phyloP scores from a whole-genome alignment of 352 stramenopile species.

The Pythium plurisporium region DNA sequence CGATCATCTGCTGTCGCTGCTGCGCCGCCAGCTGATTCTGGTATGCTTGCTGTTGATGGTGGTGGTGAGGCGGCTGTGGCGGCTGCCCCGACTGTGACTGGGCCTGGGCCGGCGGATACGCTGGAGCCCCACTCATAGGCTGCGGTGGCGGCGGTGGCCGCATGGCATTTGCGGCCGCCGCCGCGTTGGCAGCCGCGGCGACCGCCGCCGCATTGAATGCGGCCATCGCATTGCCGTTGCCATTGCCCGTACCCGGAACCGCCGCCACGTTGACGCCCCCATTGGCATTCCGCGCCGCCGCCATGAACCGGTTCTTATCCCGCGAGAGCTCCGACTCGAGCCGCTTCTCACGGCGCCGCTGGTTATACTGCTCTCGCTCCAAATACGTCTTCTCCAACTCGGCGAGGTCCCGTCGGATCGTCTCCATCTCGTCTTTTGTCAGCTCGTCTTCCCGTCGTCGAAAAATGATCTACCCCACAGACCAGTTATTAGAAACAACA shows the following conservation, averaged over 20 bases:
- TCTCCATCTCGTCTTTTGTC: slow-evolving; percentile 73
- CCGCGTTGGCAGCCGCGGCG: slow-evolving; percentile 4
- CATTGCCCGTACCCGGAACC: not conserved
- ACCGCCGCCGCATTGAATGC: slow-evolving; percentile 13
- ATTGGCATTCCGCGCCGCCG: not conserved
- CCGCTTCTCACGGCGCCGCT: slow-evolving; percentile 83
- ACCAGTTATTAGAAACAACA: not conserved
- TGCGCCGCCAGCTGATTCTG: slow-evolving; percentile 19
- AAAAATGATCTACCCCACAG: slow-evolving; percentile 68
- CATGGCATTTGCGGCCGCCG: slow-evolving; percentile 13
- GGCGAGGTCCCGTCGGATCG: slow-evolving; percentile 68
- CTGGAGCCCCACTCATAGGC: not conserved
- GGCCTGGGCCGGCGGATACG: not conserved
- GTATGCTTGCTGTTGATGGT: slow-evolving; percentile 24
- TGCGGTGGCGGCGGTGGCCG: slow-evolving; percentile 7
- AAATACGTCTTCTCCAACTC: slow-evolving; percentile 96
- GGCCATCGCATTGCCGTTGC: slow-evolving; percentile 9
- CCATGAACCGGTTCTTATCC: slow-evolving; percentile 63
- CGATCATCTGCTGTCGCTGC: slow-evolving; percentile 28
- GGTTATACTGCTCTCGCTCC: slow-evolving; percentile 94
- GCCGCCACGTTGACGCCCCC: not conserved
- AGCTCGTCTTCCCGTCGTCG: slow-evolving; percentile 71
- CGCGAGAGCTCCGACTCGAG: slow-evolving; percentile 76
- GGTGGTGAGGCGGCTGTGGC: slow-evolving; percentile 20
- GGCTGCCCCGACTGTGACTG: slow-evolving; percentile 1